These are phyloP conservation scores for Cymodocea nodosa DNA, from an alignment of 116 monocot genomes.

Conservation along the genomic window DNA sequence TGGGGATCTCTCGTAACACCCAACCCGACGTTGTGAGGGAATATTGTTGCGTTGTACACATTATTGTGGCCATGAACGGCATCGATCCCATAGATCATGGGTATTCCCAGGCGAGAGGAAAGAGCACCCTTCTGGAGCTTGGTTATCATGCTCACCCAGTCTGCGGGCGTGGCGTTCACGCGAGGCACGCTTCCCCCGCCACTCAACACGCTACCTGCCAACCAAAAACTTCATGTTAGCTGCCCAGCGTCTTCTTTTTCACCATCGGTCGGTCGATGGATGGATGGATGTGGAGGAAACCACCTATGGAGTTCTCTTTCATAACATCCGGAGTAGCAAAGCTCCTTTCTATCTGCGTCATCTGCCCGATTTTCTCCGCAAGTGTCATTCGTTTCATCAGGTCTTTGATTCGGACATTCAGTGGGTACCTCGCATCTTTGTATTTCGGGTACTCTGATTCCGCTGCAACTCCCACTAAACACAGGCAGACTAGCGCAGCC, in stretches of 20 bases:
- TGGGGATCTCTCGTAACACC: slow-evolving; percentile 58
- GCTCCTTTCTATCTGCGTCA: slow-evolving; percentile 41
- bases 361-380: slow-evolving; percentile 57
- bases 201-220: slow-evolving; percentile 46
- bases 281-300: too few species aligned
- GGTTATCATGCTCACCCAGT: slow-evolving; percentile 46
- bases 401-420: slow-evolving; percentile 28
- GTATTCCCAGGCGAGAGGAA: slow-evolving; percentile 42
- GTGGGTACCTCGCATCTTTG: slow-evolving; percentile 26
- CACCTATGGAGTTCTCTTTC: slow-evolving; percentile 39
- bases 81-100: slow-evolving; percentile 60
- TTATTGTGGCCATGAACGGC: slow-evolving; percentile 67
- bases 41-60: slow-evolving; percentile 48
- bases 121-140: slow-evolving; percentile 27
- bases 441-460: slow-evolving; percentile 25
- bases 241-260: not conserved
- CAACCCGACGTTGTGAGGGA: slow-evolving; percentile 65
- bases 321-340: slow-evolving; percentile 23
- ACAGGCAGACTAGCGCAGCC: too few species aligned
- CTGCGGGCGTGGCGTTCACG: slow-evolving; percentile 22
- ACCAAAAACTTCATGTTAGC: too few species aligned
- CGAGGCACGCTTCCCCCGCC: slow-evolving; percentile 49
- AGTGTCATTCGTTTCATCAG: slow-evolving; percentile 40
- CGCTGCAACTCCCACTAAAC: too few species aligned
- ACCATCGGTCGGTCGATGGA: too few species aligned